Evolutionary conservation across 192 early-diverging fungal genomes (phyloP).

Genomic region (Blastocladiella britannica): DNA sequence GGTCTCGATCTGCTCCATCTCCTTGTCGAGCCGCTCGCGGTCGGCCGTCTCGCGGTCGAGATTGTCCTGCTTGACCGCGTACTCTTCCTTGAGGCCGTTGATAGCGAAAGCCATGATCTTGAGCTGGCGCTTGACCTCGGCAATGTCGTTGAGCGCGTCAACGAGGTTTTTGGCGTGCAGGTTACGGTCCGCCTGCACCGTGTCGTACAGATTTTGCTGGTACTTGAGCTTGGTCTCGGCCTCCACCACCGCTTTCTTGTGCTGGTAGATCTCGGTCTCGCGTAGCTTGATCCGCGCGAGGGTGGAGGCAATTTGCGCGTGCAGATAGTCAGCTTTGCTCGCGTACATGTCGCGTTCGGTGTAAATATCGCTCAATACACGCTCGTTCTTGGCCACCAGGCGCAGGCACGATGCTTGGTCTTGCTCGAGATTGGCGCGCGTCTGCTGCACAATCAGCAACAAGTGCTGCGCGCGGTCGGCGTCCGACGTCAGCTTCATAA

Average conservation of each 20-base stretch:
- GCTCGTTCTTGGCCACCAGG: constrained; percentile 8
- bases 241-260: constrained; percentile 28
- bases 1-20: constrained; percentile 29
- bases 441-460: constrained; percentile 19
- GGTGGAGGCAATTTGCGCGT: constrained; percentile 15
- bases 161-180: constrained; percentile 37
- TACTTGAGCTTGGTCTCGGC: constrained; percentile 43
- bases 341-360: constrained; percentile 20
- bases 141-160: constrained; percentile 34
- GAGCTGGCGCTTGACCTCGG: constrained; percentile 37
- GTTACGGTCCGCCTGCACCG: constrained; percentile 39
- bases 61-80: constrained; percentile 26
- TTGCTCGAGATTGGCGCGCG: constrained; percentile 30
- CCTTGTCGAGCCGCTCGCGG: constrained; percentile 22
- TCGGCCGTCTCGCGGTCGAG: constrained; percentile 24
- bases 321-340: constrained; percentile 14
- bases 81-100: constrained; percentile 40
- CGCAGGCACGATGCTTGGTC: constrained; percentile 17
- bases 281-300: constrained; percentile 30
- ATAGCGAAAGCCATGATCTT: constrained; percentile 49
- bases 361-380: constrained; percentile 12
- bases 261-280: constrained; percentile 34
- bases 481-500: constrained; percentile 18
- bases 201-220: constrained; percentile 45
- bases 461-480: constrained; percentile 10